Conservation (phyloP, 768 basidiomycete species). For the Pleurotus tuber-regium region DNA sequence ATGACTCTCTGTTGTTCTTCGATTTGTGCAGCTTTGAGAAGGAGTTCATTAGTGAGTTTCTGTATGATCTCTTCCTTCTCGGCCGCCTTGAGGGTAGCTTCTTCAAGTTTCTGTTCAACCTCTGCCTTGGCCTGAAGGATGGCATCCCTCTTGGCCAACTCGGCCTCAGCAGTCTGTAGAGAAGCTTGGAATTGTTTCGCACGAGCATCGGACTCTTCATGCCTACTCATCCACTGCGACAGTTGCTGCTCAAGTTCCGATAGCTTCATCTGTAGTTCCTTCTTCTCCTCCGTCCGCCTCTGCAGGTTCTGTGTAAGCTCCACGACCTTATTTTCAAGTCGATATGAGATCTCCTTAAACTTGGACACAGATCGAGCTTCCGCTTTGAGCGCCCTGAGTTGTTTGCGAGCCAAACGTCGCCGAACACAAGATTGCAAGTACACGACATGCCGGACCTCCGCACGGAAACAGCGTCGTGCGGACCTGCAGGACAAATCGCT, state of each 20-base stretch:
- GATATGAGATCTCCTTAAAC: constrained; percentile 98
- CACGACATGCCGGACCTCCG: constrained; percentile 70
- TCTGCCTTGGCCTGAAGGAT: constrained; percentile 74
- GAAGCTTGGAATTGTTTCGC: constrained; percentile 71
- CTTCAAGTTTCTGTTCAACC: constrained; percentile 78
- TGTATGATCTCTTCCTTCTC: constrained; percentile 87
- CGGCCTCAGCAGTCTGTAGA: constrained; percentile 67
- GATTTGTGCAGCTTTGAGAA: constrained; percentile 68
- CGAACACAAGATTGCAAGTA: constrained; percentile 91
- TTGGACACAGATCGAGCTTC: constrained; percentile 97
- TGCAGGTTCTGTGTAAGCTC: constrained; percentile 95
- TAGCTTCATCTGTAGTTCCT: constrained; percentile 75
- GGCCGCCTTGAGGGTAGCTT: constrained; percentile 63
- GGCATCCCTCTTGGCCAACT: constrained; percentile 69
- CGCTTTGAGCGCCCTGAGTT: constrained; percentile 78
- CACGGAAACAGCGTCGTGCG: constrained; percentile 49
- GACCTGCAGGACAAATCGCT: constrained; percentile 34
- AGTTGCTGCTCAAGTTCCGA: constrained; percentile 82
- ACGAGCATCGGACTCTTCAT: constrained; percentile 82
- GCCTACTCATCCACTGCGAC: constrained; percentile 77
- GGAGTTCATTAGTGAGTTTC: constrained; percentile 76
- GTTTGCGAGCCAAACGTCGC: constrained; percentile 80
- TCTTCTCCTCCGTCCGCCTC: constrained; percentile 87
- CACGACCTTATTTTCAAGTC: constrained; percentile 98
- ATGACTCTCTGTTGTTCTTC: constrained; percentile 73